Base-by-base conservation (phyloP, 2,329 filamentous ascomycete species). In the Furcasterigmium sp. region DNA sequence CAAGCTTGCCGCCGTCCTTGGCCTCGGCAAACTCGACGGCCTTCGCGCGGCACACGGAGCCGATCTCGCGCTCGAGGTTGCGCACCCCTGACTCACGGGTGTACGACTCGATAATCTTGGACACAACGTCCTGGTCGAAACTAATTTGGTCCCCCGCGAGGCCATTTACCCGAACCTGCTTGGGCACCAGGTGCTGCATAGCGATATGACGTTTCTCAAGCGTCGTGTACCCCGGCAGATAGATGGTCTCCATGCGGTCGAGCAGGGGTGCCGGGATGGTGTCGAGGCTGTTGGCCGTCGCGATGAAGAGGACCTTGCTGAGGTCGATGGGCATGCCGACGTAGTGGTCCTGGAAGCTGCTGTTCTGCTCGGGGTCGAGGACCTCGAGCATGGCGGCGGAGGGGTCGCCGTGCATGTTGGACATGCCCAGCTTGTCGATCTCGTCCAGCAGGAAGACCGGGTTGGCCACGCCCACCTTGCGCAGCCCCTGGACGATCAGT, bases 371-470 rank as follows among this genome's bases (percentile, higher is more conserved):
- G 1, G 93, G 93, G 58, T 98, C 93, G 37, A 98, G 75, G 10
- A 98, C 93, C 64, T 98, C 93, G 13, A 98, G 81, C 91, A 98
- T 96, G 8, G 93, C 93, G 18, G 93, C 93, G 17, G 89, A 94
- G 4, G 93, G 93, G 57, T 98, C 93, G 32, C 93, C 93, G 53
- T 98, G 91, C 62, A 93, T 86, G 61, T 91, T 97, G 28, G 88
- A 83, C 46, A 84, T 82, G 50, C 91, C 90, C 48, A 98, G 79
- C 73, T 98, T 98, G 73, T 98, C 93, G 53, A 98, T 96, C 69
- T 98, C 93, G 58, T 98, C 93, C 11, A 98, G 81, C 37, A 98
- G 69, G 67, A 98, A 87, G 44, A 98, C 91, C 0, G 93, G 93
- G 59, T 98, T 98, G 3, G 89, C 82, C 17, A 97, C 91, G 37